phyloP scores from a whole-genome alignment of 345 rosid species.

The Hevea brasiliensis region DNA sequence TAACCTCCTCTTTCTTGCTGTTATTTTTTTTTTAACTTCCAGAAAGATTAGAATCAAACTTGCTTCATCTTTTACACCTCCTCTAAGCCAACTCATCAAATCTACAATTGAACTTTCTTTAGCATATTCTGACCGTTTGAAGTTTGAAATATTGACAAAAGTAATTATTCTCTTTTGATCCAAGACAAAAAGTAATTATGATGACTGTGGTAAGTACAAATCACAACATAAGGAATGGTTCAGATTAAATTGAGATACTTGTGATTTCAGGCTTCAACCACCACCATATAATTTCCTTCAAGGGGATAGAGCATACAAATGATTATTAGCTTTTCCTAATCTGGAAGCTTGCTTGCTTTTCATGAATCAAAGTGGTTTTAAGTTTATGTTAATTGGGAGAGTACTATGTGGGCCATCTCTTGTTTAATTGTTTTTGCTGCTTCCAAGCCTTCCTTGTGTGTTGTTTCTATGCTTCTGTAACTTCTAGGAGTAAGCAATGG shows the following conservation, averaged over 20 bases:
- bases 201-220: not conserved
- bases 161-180: not conserved
- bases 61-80: not conserved
- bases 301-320: not conserved
- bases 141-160: slow-evolving; percentile 10
- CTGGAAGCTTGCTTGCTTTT: not conserved
- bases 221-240: slow-evolving; percentile 17
- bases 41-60: not conserved
- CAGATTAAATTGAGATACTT: slow-evolving; percentile 5
- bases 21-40: not conserved
- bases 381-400: too few species aligned
- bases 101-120: not conserved
- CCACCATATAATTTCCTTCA: slow-evolving; percentile 15
- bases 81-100: too few species aligned
- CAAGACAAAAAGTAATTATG: slow-evolving; percentile 17
- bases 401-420: not conserved
- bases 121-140: not conserved
- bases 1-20: not conserved
- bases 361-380: too few species aligned
- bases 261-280: not conserved
- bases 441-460: not conserved
- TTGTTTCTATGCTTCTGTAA: too few species aligned
- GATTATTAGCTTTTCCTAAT: slow-evolving; percentile 16
- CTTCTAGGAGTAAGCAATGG: too few species aligned
- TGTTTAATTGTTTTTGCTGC: not conserved